Evolutionary conservation across 2,329 filamentous ascomycete genomes (phyloP).

Genomic region (Fusarium sp.): DNA sequence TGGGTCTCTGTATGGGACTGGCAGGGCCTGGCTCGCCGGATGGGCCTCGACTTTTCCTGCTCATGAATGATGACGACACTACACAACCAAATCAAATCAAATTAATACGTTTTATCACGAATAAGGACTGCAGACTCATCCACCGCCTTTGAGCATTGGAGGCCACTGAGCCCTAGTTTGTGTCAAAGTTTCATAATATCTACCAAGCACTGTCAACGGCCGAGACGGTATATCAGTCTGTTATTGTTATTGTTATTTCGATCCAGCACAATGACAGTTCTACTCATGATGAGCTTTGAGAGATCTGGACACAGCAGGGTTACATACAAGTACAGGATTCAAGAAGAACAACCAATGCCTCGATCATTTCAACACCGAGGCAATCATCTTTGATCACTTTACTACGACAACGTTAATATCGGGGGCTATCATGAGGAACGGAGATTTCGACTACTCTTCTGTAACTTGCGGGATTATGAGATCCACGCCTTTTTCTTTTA

Average conservation of each 20-base stretch:
- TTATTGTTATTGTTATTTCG: slow-evolving; percentile 14
- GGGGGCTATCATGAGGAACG: not conserved
- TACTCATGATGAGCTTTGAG: not conserved
- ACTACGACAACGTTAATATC: not conserved
- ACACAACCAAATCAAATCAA: slow-evolving; percentile 3
- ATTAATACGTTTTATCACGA: slow-evolving; percentile 14
- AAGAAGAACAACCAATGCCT: not conserved
- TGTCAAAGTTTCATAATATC: slow-evolving; percentile 14
- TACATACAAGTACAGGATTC: not conserved
- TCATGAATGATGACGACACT: slow-evolving; percentile 45
- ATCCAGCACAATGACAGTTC: not conserved
- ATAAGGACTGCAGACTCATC: not conserved
- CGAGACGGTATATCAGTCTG: slow-evolving; percentile 27
- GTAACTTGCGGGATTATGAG: slow-evolving; percentile 9
- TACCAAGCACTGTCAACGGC: not conserved
- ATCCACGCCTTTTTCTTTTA: slow-evolving; percentile 7
- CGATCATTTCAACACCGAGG: not conserved
- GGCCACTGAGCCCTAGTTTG: not conserved
- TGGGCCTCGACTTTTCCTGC: slow-evolving; percentile 68
- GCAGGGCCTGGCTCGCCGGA: slow-evolving; percentile 64
- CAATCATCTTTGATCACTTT: not conserved
- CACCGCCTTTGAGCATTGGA: not conserved
- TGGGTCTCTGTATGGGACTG: slow-evolving; percentile 72
- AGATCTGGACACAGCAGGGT: not conserved
- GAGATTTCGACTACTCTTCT: not conserved